Percentiles rank a stretch among this genome's conserved stretches.
phyloP scores from a whole-genome alignment of 805 yeast genomes.

The Sugiyamaella mastotermitis region DNA sequence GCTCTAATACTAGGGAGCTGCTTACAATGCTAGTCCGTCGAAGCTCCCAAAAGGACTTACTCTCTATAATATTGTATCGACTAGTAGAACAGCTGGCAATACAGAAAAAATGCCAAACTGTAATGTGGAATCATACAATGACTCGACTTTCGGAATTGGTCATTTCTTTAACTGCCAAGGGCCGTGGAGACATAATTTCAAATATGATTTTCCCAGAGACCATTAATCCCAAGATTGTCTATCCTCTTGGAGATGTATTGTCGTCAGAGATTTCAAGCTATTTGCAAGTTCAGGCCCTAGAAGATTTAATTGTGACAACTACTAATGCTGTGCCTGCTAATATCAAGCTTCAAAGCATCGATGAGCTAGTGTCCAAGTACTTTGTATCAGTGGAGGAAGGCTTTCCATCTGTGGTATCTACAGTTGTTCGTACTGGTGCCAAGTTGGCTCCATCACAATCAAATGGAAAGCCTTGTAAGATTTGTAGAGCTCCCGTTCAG shows the following conservation, averaged over 20 bases:
- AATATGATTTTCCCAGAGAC: conserved; percentile 17
- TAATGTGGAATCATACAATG: conserved; percentile 74
- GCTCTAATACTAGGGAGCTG: conserved; percentile 3
- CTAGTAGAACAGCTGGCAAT: conserved; percentile 35
- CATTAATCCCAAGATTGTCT: conserved; percentile 41
- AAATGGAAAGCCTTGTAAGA: conserved; percentile 35
- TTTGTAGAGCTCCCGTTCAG: conserved; percentile 53
- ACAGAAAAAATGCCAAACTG: conserved; percentile 42
- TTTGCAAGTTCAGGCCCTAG: conserved; percentile 37
- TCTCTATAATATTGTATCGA: conserved; percentile 20
- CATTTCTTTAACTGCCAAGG: conserved; percentile 75
- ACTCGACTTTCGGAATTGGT: conserved; percentile 75
- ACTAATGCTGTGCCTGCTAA: conserved; percentile 32
- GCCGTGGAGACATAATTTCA: conserved; percentile 71
- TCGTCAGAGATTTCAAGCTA: conserved; percentile 61
- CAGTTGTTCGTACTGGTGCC: conserved; percentile 85
- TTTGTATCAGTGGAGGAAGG: conserved; percentile 65
- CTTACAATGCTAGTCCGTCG: conserved; percentile 11
- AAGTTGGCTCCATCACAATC: conserved; percentile 40
- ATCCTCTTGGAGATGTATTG: conserved; percentile 74
- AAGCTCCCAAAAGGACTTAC: conserved; percentile 20
- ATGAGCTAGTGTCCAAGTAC: conserved; percentile 70
- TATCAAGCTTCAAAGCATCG: conserved; percentile 70
- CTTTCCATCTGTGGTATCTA: conserved; percentile 84
- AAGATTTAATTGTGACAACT: conserved; percentile 27